Conservation (phyloP, 345 rosid genomes). For the Bruguiera parviflora region DNA sequence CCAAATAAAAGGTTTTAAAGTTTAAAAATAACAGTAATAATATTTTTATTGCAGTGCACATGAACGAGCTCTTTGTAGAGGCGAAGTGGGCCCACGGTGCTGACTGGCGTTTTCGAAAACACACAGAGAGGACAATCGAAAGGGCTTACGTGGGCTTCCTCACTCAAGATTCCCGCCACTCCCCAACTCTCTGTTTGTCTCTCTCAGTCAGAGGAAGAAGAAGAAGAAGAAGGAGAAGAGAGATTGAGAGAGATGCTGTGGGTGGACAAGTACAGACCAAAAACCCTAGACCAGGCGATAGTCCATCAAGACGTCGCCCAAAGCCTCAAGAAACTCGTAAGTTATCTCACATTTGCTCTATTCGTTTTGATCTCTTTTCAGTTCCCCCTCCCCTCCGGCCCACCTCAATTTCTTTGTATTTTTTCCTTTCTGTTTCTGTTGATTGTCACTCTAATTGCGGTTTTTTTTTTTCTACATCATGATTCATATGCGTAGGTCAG, state of each 20-base stretch:
- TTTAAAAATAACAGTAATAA: too few species aligned
- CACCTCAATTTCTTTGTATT: background rate
- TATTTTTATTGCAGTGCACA: too few species aligned
- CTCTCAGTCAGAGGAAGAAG: background rate
- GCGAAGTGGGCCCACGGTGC: too few species aligned
- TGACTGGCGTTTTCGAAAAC: too few species aligned
- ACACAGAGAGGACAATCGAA: too few species aligned
- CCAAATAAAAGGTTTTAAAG: too few species aligned
- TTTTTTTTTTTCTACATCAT: background rate
- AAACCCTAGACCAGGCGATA: constrained; percentile 70
- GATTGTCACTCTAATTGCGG: background rate
- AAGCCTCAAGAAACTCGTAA: constrained; percentile 86
- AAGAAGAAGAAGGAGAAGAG: background rate
- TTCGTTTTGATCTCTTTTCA: background rate
- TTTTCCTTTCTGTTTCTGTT: background rate
- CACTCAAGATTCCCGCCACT: too few species aligned
- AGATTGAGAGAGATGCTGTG: constrained; percentile 62
- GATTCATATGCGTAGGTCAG: constrained; percentile 43
- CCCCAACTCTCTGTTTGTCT: too few species aligned
- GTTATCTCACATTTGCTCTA: background rate
- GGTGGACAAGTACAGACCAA: constrained; percentile 98
- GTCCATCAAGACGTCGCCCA: constrained; percentile 81
- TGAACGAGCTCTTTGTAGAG: too few species aligned
- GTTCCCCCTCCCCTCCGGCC: too few species aligned
- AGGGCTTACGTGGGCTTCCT: too few species aligned